These are phyloP conservation scores for Fusarium sp. DNA, from an alignment of 2,329 filamentous ascomycete species.

Conservation along the genomic window DNA sequence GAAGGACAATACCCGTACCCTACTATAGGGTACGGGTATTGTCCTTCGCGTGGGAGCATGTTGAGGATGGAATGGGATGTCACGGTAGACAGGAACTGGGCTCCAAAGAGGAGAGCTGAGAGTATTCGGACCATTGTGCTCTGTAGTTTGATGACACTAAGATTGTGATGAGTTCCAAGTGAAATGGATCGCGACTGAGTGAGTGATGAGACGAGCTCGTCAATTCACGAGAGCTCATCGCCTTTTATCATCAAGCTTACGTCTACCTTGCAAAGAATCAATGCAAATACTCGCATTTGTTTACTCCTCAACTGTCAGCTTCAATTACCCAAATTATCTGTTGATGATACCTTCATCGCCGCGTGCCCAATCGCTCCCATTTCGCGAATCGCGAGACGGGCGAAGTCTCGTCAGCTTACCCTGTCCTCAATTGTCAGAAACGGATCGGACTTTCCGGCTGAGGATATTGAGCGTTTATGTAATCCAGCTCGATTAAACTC, in stretches of 20 bases:
- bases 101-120: neutral
- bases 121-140: neutral
- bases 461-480: neutral
- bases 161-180: accelerated
- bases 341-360: neutral
- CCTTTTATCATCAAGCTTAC: neutral
- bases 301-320: neutral
- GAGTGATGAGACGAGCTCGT: neutral
- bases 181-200: too few relatives aligned
- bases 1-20: too few relatives aligned
- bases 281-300: neutral
- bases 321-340: neutral
- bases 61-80: neutral
- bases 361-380: slow-evolving; percentile 1
- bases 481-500: neutral
- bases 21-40: neutral
- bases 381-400: neutral
- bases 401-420: slow-evolving; percentile 8
- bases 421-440: neutral
- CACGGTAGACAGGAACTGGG: neutral
- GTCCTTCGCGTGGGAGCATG: neutral
- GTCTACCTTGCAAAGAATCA: neutral
- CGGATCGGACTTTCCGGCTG: neutral
- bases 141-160: accelerated
- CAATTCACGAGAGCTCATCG: accelerated